These are phyloP conservation scores for Zostera marina DNA, from an alignment of 116 monocot genomes.

Conservation along the genomic window DNA sequence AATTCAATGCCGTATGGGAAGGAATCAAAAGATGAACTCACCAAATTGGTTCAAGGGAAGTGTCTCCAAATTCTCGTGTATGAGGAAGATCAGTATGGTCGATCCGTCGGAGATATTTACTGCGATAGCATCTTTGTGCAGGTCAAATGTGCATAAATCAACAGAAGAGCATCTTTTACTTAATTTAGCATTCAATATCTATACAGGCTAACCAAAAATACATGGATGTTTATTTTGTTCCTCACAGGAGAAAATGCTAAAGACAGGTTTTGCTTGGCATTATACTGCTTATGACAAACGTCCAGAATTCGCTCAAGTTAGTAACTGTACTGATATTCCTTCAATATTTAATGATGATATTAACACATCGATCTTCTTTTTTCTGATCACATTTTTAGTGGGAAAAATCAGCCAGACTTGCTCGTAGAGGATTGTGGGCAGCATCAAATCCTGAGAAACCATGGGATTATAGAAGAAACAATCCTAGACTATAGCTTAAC, in stretches of 20 bases:
- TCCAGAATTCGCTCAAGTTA: constrained; percentile 53
- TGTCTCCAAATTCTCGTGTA: constrained; percentile 31
- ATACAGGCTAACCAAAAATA: too few species aligned
- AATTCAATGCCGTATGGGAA: constrained; percentile 73
- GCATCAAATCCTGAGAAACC: constrained; percentile 15
- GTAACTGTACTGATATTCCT: not conserved
- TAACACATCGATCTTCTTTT: not conserved
- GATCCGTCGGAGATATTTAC: constrained; percentile 68
- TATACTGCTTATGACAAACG: constrained; percentile 68
- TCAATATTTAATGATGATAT: not conserved
- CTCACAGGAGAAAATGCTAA: constrained; percentile 71
- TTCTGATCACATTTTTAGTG: constrained; percentile 7
- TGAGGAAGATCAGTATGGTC: constrained; percentile 51
- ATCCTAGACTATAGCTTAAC: not conserved
- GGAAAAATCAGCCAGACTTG: constrained; percentile 14
- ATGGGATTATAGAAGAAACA: constrained; percentile 22
- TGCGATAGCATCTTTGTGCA: constrained; percentile 60
- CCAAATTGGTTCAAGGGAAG: constrained; percentile 64
- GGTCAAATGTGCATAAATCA: constrained; percentile 18
- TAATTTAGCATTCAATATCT: too few species aligned
- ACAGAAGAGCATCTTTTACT: too few species aligned
- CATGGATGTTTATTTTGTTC: too few species aligned
- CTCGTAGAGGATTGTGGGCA: constrained; percentile 18
- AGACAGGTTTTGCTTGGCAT: constrained; percentile 75
- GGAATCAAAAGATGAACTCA: constrained; percentile 67